These are phyloP conservation scores for Calendula officinalis DNA, from an alignment of 129 eudicot species.

Conservation along the genomic window DNA sequence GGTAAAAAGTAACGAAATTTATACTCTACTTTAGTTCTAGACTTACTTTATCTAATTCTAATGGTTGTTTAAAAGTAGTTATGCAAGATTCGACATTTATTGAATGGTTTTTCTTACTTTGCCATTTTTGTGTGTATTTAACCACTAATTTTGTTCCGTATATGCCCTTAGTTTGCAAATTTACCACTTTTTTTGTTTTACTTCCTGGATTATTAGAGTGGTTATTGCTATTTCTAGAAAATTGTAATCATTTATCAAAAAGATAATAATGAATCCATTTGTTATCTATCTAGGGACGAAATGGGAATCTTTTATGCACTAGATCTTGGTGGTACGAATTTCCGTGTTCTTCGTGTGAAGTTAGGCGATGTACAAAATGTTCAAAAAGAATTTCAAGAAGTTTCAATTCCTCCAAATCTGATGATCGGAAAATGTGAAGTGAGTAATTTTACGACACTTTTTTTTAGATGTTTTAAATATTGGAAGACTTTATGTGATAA, in stretches of 20 bases:
- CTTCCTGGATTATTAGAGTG: no score
- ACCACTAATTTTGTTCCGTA: neutral
- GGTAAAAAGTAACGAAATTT: conserved; percentile 16
- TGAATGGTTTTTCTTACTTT: conserved; percentile 3
- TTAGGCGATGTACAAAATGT: conserved; percentile 63
- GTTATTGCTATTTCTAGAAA: no score
- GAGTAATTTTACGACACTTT: conserved; percentile 28
- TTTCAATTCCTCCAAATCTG: conserved; percentile 80
- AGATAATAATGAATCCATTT: neutral
- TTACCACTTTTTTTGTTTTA: neutral
- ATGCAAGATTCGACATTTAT: conserved; percentile 12
- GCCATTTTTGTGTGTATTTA: conserved; percentile 5
- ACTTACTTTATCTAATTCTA: conserved; percentile 17
- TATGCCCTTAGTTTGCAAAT: conserved; percentile 3
- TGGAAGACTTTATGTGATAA: neutral
- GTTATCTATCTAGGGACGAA: conserved; percentile 57
- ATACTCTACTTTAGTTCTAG: conserved; percentile 8
- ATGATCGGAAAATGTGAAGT: conserved; percentile 83
- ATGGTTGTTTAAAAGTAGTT: neutral
- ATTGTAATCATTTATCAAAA: conserved; percentile 7
- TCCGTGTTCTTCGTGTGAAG: conserved; percentile 84
- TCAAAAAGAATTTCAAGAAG: conserved; percentile 67
- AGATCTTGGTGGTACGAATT: conserved; percentile 99
- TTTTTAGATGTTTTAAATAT: neutral
- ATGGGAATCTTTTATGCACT: conserved; percentile 88